Percentiles rank a stretch among this genome's conserved stretches.
Conservation (phyloP, 2,329 filamentous ascomycete genomes). For the Hymenoscyphus infarciens region DNA sequence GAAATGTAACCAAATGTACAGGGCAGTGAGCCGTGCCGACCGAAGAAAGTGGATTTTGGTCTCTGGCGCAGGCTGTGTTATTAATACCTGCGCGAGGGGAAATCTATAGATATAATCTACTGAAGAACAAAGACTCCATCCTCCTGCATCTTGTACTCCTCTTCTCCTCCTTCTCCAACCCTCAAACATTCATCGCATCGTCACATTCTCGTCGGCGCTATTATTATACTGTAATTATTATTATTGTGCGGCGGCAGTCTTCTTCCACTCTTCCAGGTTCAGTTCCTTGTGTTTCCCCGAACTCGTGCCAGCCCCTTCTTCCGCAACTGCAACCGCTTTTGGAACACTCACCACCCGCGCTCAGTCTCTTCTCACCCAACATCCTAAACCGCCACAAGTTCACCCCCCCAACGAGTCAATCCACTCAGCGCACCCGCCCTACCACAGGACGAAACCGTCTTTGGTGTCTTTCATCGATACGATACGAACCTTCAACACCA, state of each 20-base stretch:
- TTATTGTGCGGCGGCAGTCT: background rate
- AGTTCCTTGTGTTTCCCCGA: background rate
- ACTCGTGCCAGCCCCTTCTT: background rate
- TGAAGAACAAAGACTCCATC: background rate
- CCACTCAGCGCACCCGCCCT: background rate
- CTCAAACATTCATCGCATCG: background rate
- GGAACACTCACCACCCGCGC: background rate
- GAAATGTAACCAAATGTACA: background rate
- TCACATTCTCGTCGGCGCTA: background rate
- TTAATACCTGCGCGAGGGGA: too few species aligned
- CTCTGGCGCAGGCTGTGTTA: too few species aligned
- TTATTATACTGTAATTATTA: background rate
- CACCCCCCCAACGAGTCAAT: background rate
- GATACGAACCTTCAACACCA: background rate
- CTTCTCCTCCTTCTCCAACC: background rate
- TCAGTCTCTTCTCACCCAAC: background rate
- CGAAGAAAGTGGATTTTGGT: background rate
- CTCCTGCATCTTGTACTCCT: too few species aligned
- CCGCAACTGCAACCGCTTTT: slow-evolving; percentile 1
- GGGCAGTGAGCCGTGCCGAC: background rate
- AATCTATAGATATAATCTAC: too few species aligned
- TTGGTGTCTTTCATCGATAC: background rate
- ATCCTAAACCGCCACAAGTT: background rate
- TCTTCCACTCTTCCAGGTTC: background rate
- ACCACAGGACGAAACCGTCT: background rate